phyloP scores from a whole-genome alignment of 306 rosid species.

The Hippophae rhamnoides region DNA sequence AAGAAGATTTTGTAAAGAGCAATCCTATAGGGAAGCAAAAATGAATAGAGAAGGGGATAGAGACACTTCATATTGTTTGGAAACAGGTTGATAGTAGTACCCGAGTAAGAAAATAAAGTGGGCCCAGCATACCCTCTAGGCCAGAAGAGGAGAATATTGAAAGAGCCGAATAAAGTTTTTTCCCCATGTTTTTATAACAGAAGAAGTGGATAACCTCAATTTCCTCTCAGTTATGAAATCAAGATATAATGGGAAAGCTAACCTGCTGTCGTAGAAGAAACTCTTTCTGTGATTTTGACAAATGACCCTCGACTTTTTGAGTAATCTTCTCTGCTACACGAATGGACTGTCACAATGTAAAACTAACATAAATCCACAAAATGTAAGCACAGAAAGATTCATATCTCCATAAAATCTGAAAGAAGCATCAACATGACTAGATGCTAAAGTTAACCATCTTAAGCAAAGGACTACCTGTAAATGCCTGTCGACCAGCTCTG shows the following conservation, averaged over 20 bases:
- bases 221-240: slow-evolving; percentile 1
- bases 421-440: slow-evolving; percentile 10
- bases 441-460: slow-evolving; percentile 2
- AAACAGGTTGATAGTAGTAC: no score
- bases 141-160: no score
- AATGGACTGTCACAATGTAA: slow-evolving; percentile 62
- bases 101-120: no score
- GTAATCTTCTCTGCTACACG: slow-evolving; percentile 99
- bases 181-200: not conserved
- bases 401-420: not conserved
- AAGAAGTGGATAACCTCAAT: slow-evolving; percentile 13
- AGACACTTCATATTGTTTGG: no score
- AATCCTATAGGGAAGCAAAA: no score
- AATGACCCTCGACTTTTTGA: slow-evolving; percentile 94
- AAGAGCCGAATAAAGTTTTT: not conserved
- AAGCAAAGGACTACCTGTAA: slow-evolving; percentile 54
- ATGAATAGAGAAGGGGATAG: no score
- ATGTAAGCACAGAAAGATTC: not conserved
- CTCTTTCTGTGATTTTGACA: slow-evolving; percentile 95
- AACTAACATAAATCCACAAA: slow-evolving; percentile 20
- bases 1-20: no score
- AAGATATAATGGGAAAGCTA: slow-evolving; percentile 21
- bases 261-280: slow-evolving; percentile 99
- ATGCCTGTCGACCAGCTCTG: slow-evolving; percentile 93
- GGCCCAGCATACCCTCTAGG: no score